These are phyloP conservation scores for Capillidium heterosporum DNA, from an alignment of 371 early-diverging fungal genomes.

Conservation along the genomic window DNA sequence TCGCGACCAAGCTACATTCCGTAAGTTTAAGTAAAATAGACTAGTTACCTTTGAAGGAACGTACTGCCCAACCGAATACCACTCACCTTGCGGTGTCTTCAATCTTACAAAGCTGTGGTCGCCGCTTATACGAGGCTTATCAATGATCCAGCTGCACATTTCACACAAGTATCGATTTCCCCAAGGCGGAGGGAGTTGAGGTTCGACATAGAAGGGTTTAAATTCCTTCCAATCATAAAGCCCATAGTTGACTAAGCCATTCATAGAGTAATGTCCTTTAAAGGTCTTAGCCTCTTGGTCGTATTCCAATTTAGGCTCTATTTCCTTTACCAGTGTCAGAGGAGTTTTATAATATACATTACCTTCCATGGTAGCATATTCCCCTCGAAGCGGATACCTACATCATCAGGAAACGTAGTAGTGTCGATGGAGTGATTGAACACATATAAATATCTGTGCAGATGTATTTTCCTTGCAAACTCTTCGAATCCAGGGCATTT, in stretches of 20 bases:
- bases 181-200: conserved; percentile 6
- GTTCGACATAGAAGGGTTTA: conserved; percentile 6
- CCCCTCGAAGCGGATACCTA: conserved; percentile 1
- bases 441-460: conserved; percentile 8
- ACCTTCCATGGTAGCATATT: background rate
- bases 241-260: conserved; percentile 5
- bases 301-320: background rate
- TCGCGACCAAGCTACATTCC: conserved; percentile 6
- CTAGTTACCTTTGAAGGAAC: conserved; percentile 6
- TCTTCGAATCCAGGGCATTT: conserved; percentile 4
- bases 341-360: background rate
- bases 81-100: conserved; percentile 9
- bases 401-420: background rate
- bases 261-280: conserved; percentile 5
- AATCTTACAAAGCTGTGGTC: conserved; percentile 8
- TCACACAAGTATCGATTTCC: conserved; percentile 10
- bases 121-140: conserved; percentile 7
- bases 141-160: conserved; percentile 9
- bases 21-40: background rate
- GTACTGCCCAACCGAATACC: conserved; percentile 10
- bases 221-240: conserved; percentile 9
- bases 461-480: conserved; percentile 4
- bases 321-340: background rate
- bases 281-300: background rate
- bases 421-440: background rate